Evolutionary conservation across 2,329 filamentous ascomycete species (phyloP), one percentile per base, ranked within the genome.

Genomic region (Exophiala alcalophila): DNA sequence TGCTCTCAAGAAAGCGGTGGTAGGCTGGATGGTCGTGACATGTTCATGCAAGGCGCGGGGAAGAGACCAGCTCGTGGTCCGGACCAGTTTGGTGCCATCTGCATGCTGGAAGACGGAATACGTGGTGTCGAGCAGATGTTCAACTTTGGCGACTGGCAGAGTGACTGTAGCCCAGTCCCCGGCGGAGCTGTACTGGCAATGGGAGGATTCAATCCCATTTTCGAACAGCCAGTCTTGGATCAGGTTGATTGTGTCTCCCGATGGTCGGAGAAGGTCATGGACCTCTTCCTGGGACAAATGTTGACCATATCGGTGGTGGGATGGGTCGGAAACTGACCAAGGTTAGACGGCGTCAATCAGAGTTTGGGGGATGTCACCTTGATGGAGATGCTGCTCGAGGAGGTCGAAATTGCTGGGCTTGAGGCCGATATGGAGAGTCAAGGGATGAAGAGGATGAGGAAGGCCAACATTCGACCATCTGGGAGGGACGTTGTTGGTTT

Each of bases 11-110:
- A 81, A 81, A 0, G 76, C 76, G 34, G 71, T 80, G 1, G 77
- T 81, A 2, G 78, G 78, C 57, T 81, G 77, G 18, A 81, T 73
- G 9, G 74, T 70, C 54, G 80, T 75, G 48, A 81, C 73, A 55
- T 78, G 76, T 34, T 69, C 65, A 55, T 80, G 76, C 4, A 81
- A 65, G 54, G 80, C 72, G 23, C 55, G 57, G 11, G 78, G 77
- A 4, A 82, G 68, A 29, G 76, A 80, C 77, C 77, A 81, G 27
- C 67, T 61, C 1, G 73, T 70, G 0, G 78, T 69, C 29, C 78
- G 71, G 11, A 74, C 66, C 5, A 79, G 57, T 8, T 66, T 57
- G 2, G 67, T 59, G n/a, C 77, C 78, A 56, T 80, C 72, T 21
- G 64, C 61, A 53, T 78, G 75, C 57, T 72, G 62, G 60, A 72